Base-by-base conservation (phyloP, 108 stramenopile species). In the Nitzschia putrida region DNA sequence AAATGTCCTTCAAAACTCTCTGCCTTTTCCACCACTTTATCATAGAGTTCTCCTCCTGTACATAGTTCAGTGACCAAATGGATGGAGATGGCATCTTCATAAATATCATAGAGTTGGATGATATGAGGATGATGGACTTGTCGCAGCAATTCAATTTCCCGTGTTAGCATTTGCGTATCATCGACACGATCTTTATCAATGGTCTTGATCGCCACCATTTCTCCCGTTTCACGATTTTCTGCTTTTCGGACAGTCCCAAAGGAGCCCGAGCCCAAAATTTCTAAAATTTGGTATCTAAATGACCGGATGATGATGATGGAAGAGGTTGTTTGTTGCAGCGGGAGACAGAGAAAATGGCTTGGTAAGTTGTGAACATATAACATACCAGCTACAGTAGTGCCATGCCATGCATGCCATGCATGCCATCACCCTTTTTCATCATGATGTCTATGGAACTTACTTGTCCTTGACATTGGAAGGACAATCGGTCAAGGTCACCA, bases 61-160 rank as follows among this genome's bases (percentile, higher is more conserved):
- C 71, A 72, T 34, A 78, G 42, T 64, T 78, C 77, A n/a, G 77
- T 78, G 13, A 78, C 71, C 14, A 94, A 57, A 64, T 88, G 87
- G 11, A 94, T 13, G 22, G 72, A 68, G 0, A 61, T 43, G 37
- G 66, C 68, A 68, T 92, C 92, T 83, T 90, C 89, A 51, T 84
- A 96, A 11, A 90, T 78, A 45, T 89, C 92, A 55, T 80, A 68
- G 16, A 96, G 83, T 66, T 86, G 79, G 50, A 96, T 83, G 42
- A 96, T 94, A 57, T 76, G 74, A 18, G 85, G 82, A 72, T 96
- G 95, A 13, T 81, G 72, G 43, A 87, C 75, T 47, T 85, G 61
- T 26, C 68, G 59, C 26, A 91, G 61, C 18, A 91, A 58, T 37
- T 68, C 70, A 26, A 88, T 71, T 61, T 91, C 90, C 29, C 69